phyloP scores from a whole-genome alignment of 257 asterid genomes.

The Parsonsia alboflavescens region DNA sequence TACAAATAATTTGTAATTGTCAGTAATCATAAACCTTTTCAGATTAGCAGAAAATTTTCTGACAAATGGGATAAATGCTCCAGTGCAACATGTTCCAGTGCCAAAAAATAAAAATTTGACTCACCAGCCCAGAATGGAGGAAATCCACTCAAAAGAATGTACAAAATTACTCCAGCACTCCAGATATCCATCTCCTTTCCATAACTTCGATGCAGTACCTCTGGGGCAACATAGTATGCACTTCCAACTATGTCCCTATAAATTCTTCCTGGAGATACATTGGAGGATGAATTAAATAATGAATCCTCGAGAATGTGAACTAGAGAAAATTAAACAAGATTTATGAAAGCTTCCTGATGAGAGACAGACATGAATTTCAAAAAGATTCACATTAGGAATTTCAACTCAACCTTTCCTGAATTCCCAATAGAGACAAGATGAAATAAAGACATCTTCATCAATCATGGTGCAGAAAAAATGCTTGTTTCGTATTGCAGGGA shows the following conservation, averaged over 20 bases:
- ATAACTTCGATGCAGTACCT: constrained; percentile 24
- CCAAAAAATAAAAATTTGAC: neutral
- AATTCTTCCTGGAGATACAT: constrained; percentile 22
- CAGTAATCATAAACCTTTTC: neutral
- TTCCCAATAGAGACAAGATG: neutral
- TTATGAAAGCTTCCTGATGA: neutral
- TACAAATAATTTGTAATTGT: neutral
- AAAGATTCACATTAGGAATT: neutral
- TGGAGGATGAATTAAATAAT: neutral
- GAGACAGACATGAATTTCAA: neutral
- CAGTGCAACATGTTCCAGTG: neutral
- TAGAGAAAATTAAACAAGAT: neutral
- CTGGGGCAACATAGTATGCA: constrained; percentile 44
- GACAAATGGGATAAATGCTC: neutral
- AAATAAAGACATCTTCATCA: neutral
- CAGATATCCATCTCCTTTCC: constrained; percentile 41
- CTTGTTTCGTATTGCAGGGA: neutral
- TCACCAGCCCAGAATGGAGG: constrained; percentile 39
- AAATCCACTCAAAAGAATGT: constrained; percentile 37
- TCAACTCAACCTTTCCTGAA: neutral
- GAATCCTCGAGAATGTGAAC: neutral
- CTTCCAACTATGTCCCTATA: constrained; percentile 35
- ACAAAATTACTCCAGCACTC: constrained; percentile 46
- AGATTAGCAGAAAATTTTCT: neutral
- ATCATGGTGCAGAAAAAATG: neutral